Conservation (phyloP, 192 early-diverging fungal species). For the Linnemannia hyalina region DNA sequence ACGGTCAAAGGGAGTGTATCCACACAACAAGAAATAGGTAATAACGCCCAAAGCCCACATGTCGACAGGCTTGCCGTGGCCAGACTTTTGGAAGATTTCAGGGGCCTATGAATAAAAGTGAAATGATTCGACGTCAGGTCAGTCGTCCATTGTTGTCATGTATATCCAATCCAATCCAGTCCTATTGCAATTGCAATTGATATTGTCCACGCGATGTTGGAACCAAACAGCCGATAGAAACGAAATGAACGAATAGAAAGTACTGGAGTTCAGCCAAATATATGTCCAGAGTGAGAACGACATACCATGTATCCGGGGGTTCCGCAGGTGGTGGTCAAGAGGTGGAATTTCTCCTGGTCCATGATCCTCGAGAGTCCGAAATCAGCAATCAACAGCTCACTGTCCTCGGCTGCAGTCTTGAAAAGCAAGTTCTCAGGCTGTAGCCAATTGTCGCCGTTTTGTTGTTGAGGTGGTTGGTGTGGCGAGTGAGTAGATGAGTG, state of each 20-base stretch:
- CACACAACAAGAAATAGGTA: conserved; percentile 80
- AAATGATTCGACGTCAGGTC: conserved; percentile 9
- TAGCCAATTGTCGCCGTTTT: background rate
- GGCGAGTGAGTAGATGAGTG: conserved; percentile 59
- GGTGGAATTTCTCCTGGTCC: conserved; percentile 67
- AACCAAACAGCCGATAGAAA: background rate
- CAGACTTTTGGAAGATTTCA: conserved; percentile 69
- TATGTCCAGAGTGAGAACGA: background rate
- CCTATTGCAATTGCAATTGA: too few species aligned
- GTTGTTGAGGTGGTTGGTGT: conserved; percentile 13
- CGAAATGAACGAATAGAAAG: background rate
- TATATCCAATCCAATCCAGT: background rate
- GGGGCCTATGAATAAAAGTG: conserved; percentile 59
- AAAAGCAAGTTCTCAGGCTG: conserved; percentile 89
- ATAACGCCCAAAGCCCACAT: conserved; percentile 89
- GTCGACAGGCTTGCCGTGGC: conserved; percentile 83
- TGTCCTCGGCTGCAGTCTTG: conserved; percentile 65
- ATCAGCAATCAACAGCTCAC: conserved; percentile 82
- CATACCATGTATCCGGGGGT: conserved; percentile 86
- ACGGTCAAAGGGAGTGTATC: conserved; percentile 80
- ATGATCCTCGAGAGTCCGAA: conserved; percentile 84
- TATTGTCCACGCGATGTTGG: background rate
- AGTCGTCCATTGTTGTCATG: background rate
- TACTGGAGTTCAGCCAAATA: background rate
- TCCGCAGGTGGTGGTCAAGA: conserved; percentile 79